Base-by-base conservation (phyloP, 1,284 basidiomycete species). In the Pyrrhoderma noxium region DNA sequence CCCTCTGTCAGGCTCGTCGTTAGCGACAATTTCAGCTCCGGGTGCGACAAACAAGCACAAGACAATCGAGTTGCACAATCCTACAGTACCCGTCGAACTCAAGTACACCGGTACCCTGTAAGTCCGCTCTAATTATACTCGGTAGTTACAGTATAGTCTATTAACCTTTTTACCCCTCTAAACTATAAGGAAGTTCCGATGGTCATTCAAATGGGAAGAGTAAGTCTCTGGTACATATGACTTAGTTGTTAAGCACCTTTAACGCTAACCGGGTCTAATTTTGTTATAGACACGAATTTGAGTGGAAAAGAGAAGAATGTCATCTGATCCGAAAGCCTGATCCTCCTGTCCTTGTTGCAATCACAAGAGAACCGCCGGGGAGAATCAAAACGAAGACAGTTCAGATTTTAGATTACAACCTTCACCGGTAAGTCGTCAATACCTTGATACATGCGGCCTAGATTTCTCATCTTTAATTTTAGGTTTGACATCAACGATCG, bases 361-460 rank as follows among this genome's bases (percentile, higher is more conserved):
- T 87, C 23, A 88, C 85, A 13, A 89, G 85, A 61, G 85, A 88
- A 47, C 77, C 82, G 0, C 70, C 79, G 3, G 82, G 82, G 5
- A 74, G 79, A 35, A 69, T 83, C 43, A 83, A 79, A 59, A 80
- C 82, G 1, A 69, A 75, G 0, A 72, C 80, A 0, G 70, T 91
- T n/a, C 87, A 90, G 61, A 77, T 92, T n/a, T 70, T 92, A 14
- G 87, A 92, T 64, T 92, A 92, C 61, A 92, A 92, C 46, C 36
- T 54, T 7, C 78, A 88, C 58, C 70, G 87, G 79, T 82, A 57
- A 45, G 69, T 58, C 18, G 27, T 31, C n/a, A 9, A 23, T 23
- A 14, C 31, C 21, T 11, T 31, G 27, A 11, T 8, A 9, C 18
- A 19, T 37, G 21, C 16, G 18, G 16, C n/a, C 2, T 19, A 38